Evolutionary conservation across 139 green algal genomes (phyloP).

Genomic region (Protoeuglena noctilucae): DNA sequence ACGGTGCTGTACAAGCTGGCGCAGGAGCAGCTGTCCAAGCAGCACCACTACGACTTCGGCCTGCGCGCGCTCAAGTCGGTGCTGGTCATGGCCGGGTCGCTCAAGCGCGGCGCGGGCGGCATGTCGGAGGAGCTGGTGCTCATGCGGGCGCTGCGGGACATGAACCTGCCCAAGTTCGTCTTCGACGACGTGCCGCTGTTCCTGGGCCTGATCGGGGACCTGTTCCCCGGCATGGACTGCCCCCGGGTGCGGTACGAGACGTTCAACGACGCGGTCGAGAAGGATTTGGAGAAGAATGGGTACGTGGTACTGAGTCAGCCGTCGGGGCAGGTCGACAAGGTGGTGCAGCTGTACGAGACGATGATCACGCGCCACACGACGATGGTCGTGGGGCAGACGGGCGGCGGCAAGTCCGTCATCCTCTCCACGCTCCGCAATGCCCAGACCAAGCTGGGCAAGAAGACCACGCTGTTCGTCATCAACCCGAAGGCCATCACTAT

Average conservation of each 20-base stretch:
- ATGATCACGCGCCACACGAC: constrained; percentile 67
- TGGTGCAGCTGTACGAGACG: constrained; percentile 72
- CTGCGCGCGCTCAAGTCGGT: constrained; percentile 61
- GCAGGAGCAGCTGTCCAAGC: constrained; percentile 65
- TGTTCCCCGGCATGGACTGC: constrained; percentile 40
- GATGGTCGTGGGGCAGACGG: constrained; percentile 71
- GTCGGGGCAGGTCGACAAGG: constrained; percentile 61
- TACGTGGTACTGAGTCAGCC: constrained; percentile 39
- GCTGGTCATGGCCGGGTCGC: constrained; percentile 61
- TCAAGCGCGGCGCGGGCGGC: constrained; percentile 60
- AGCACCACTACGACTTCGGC: constrained; percentile 77
- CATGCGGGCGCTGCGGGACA: constrained; percentile 72
- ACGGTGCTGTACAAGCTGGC: constrained; percentile 72
- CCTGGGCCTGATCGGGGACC: constrained; percentile 58
- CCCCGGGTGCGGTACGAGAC: constrained; percentile 40
- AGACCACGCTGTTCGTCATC: constrained; percentile 51
- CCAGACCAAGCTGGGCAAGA: constrained; percentile 59
- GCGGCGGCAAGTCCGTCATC: constrained; percentile 74
- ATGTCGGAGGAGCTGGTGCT: constrained; percentile 61
- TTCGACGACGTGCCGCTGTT: constrained; percentile 78
- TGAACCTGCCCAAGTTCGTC: constrained; percentile 80
- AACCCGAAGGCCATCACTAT: constrained; percentile 60
- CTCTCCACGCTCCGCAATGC: constrained; percentile 52
- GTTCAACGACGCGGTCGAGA: constrained; percentile 71
- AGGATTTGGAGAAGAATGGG: constrained; percentile 47